Evolutionary conservation across 768 basidiomycete genomes (phyloP).

Genomic region (Amanita subjunquillea): DNA sequence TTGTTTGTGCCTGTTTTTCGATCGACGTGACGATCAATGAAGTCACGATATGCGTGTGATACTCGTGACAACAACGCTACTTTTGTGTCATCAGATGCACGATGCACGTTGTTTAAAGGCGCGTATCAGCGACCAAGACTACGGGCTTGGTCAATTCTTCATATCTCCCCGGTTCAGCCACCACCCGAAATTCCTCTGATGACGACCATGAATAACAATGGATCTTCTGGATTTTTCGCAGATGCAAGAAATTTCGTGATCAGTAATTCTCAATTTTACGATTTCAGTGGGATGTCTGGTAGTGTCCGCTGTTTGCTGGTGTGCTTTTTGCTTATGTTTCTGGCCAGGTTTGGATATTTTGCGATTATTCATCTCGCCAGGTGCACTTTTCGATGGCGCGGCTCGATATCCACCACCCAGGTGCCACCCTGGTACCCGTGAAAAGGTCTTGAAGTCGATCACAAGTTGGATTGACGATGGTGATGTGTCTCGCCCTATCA

Average conservation of each 20-base stretch:
- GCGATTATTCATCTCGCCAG: background rate
- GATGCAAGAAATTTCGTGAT: background rate
- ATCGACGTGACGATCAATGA: no score
- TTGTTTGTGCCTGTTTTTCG: no score
- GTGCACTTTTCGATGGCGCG: background rate
- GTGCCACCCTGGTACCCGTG: constrained; percentile 1
- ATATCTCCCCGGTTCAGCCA: background rate
- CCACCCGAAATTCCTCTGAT: background rate
- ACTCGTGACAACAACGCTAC: no score
- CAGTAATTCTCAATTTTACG: background rate
- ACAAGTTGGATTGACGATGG: background rate
- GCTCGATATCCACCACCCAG: background rate
- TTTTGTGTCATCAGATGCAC: no score
- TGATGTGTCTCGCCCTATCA: background rate
- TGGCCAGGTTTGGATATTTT: background rate
- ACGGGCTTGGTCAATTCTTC: no score
- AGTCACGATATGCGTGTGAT: no score
- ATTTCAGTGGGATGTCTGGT: background rate
- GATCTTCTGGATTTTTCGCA: background rate
- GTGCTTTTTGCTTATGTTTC: background rate
- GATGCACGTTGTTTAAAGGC: no score
- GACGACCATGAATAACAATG: background rate
- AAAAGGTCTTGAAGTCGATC: background rate
- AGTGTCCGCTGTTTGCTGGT: background rate
- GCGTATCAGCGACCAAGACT: no score